Evolutionary conservation across 768 basidiomycete genomes (phyloP).

Genomic region (Terana coerulea): DNA sequence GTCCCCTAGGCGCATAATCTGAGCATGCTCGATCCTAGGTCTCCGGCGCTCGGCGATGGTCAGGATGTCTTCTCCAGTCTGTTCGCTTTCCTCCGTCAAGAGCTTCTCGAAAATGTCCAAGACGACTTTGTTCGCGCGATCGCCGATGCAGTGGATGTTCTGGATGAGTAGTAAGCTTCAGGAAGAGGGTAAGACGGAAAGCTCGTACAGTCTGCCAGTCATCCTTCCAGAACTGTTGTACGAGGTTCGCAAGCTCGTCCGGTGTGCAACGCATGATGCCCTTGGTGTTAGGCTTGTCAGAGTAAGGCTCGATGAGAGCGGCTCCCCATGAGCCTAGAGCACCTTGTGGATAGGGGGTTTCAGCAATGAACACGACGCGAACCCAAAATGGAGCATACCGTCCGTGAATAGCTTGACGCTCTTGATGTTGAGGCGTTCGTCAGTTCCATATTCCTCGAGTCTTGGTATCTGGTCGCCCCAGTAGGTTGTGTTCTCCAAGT

Average conservation of each 20-base stretch:
- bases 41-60: conserved; percentile 45
- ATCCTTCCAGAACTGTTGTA: conserved; percentile 63
- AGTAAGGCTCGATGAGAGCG: conserved; percentile 81
- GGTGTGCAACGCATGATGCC: conserved; percentile 67
- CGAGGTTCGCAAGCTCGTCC: conserved; percentile 47
- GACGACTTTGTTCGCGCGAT: conserved; percentile 79
- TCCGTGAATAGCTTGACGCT: conserved; percentile 77
- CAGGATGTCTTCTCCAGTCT: conserved; percentile 18
- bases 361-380: background rate
- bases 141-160: conserved; percentile 90
- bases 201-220: conserved; percentile 80
- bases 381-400: conserved; percentile 36
- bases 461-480: conserved; percentile 64
- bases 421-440: conserved; percentile 51
- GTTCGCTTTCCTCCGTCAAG: conserved; percentile 28
- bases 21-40: conserved; percentile 90
- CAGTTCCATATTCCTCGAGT: conserved; percentile 54
- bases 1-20: conserved; percentile 75
- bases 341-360: conserved; percentile 35
- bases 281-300: conserved; percentile 65
- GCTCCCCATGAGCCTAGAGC: conserved; percentile 93
- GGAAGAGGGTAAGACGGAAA: background rate
- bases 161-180: conserved; percentile 25
- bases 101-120: conserved; percentile 80
- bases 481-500: conserved; percentile 43